Evolutionary conservation across 2,329 filamentous ascomycete genomes (phyloP), one percentile per base, ranked within the genome.

Genomic region (Fonsecaea multimorphosa): DNA sequence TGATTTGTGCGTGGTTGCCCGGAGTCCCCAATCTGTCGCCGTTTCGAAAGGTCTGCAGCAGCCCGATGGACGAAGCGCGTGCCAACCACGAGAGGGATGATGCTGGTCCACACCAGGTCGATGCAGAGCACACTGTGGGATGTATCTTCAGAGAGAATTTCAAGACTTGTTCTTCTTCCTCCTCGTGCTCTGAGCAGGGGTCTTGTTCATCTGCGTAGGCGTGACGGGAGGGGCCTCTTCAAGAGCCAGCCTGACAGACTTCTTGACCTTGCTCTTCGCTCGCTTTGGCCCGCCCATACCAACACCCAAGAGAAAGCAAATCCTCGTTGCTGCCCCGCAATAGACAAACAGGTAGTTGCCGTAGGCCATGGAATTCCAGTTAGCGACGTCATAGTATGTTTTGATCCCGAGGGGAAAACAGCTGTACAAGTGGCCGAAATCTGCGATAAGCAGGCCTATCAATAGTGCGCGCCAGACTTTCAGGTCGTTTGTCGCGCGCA

Each of bases 301-400:
- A 36, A 90, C 72, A 0, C 86, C 86, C 2, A 78, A 72, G 66
- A 90, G 73, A 67, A 90, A 91, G 7, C 84, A 84, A 3, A 86
- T 74, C 54, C 88, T 78, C 83, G 88, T 81, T 0, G 78, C 74
- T 2, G 87, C 88, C 2, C 89, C 88, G 3, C 86, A 76, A 74
- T 91, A 91, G 31, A 92, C 89, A 77, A 90, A 91, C 0, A 84
- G 84, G 16, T 91, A 83, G 73, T 90, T 91, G 1, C 89, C 89
- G 82, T 84, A 86, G 69, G 87, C 87, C 67, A 90, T 89, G 12
- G 82, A 81, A 75, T 90, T 91, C 89, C 89, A 92, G 9, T 77
- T 75, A 69, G 77, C 72, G 31, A 85, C 80, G 69, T 86, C 81
- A 82, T 86, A 91, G 77, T 90, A 92, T n/a, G 91, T 80, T 8